These are phyloP conservation scores for Camellia japonica DNA, from an alignment of 148 eudicot genomes.

Conservation along the genomic window DNA sequence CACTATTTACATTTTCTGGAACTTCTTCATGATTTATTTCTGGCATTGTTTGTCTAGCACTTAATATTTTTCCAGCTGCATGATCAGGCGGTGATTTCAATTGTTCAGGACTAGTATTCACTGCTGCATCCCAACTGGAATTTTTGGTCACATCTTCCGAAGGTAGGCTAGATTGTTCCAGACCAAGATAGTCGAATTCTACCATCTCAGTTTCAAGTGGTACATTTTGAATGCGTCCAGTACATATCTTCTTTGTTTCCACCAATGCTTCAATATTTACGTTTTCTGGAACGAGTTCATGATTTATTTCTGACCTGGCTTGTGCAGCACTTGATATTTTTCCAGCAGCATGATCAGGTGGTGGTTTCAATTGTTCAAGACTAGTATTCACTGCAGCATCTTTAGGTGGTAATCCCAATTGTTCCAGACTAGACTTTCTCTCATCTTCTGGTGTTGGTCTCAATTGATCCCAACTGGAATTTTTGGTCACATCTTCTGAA, in stretches of 20 bases:
- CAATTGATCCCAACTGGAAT: constrained; percentile 10
- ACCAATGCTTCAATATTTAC: constrained; percentile 19
- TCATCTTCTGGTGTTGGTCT: neutral
- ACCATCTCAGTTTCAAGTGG: constrained; percentile 5
- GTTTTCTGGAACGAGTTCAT: constrained; percentile 9
- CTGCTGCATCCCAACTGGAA: constrained; percentile 8
- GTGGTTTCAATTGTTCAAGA: constrained; percentile 15
- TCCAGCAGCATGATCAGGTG: neutral
- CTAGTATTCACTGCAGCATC: neutral
- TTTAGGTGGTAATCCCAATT: constrained; percentile 6
- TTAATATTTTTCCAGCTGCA: neutral
- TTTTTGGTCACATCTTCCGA: constrained; percentile 19
- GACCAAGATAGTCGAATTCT: neutral
- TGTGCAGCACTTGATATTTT: constrained; percentile 8
- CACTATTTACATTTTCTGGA: constrained; percentile 13
- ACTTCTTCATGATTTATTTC: constrained; percentile 4
- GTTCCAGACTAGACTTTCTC: constrained; percentile 9
- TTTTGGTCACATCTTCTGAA: constrained; percentile 20
- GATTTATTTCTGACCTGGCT: constrained; percentile 3
- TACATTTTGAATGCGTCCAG: constrained; percentile 23
- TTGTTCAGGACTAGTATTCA: constrained; percentile 8
- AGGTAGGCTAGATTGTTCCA: constrained; percentile 17
- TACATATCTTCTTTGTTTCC: constrained; percentile 18
- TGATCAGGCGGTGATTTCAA: neutral
- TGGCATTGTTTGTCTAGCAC: constrained; percentile 4